Percentiles rank a stretch among this genome's conserved stretches.
Conservation (phyloP, 305 asterid genomes). For the Solanum hybrid region DNA sequence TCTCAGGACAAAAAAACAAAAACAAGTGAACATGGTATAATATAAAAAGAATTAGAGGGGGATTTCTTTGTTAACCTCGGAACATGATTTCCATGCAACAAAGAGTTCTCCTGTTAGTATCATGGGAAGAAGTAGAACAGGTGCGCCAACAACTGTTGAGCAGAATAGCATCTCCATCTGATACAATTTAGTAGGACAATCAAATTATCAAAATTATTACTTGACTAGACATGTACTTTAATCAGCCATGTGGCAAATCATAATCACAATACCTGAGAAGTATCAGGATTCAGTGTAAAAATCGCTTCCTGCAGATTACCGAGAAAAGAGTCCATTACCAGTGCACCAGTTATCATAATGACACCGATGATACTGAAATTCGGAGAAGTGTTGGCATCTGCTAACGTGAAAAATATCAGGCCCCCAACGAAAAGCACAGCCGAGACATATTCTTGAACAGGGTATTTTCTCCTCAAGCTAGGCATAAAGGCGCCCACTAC, state of each 20-base stretch:
- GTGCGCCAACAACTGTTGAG: constrained; percentile 83
- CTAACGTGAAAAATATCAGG: constrained; percentile 67
- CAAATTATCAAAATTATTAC: not conserved
- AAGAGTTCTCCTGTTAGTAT: constrained; percentile 72
- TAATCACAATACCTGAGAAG: constrained; percentile 53
- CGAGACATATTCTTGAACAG: constrained; percentile 63
- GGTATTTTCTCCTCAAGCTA: constrained; percentile 82
- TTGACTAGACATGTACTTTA: not conserved
- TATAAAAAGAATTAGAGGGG: not conserved
- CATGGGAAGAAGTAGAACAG: constrained; percentile 77
- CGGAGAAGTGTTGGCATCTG: constrained; percentile 79
- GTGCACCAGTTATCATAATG: constrained; percentile 68
- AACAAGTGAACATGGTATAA: not conserved
- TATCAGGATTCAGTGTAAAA: constrained; percentile 73
- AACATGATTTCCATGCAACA: constrained; percentile 76
- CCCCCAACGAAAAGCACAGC: constrained; percentile 69
- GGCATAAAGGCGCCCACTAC: constrained; percentile 92
- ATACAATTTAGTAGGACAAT: not conserved
- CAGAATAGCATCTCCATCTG: constrained; percentile 96
- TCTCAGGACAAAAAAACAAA: not conserved
- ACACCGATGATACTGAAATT: constrained; percentile 76
- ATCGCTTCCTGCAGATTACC: constrained; percentile 91
- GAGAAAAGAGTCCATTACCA: constrained; percentile 78
- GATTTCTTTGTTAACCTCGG: constrained; percentile 34
- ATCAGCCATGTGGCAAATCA: not conserved